phyloP scores from a whole-genome alignment of 2,329 filamentous ascomycete genomes.

The Fusarium praegraminearum region DNA sequence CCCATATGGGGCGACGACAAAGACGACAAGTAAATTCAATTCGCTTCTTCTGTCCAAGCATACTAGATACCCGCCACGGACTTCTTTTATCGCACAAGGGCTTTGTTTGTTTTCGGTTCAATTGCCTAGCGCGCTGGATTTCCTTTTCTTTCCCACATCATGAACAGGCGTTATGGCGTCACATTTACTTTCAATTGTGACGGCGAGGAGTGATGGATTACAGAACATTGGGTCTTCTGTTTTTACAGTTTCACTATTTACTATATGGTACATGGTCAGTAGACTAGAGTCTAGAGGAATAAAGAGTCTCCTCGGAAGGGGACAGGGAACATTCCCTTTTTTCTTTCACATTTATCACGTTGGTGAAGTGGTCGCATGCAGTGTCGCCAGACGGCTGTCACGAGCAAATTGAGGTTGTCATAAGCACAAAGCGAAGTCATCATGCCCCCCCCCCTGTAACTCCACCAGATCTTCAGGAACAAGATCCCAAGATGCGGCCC shows the following conservation, averaged over 20 bases:
- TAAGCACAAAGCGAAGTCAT: constrained; percentile 3
- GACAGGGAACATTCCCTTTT: constrained; percentile 1
- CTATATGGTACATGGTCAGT: constrained; percentile 12
- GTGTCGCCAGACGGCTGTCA: not conserved
- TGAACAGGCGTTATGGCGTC: constrained; percentile 50
- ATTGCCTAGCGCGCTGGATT: constrained; percentile 39
- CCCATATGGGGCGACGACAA: constrained; percentile 64
- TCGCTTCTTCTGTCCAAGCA: constrained; percentile 17
- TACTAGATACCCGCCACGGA: constrained; percentile 30
- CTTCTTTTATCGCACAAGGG: constrained; percentile 17
- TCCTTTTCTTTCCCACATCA: constrained; percentile 42
- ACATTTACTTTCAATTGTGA: constrained; percentile 25
- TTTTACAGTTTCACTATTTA: constrained; percentile 26
- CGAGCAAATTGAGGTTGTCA: not conserved
- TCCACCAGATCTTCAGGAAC: constrained; percentile 41
- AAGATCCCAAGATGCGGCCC: constrained; percentile 36
- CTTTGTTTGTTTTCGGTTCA: constrained; percentile 23
- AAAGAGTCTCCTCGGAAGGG: constrained; percentile 14
- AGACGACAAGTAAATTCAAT: constrained; percentile 31
- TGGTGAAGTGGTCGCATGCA: not conserved
- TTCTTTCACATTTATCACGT: not conserved
- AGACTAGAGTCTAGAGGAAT: constrained; percentile 39
- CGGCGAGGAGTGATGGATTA: constrained; percentile 44
- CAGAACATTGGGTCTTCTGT: constrained; percentile 36
- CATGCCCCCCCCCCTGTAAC: not conserved